phyloP scores from a whole-genome alignment of 2,329 filamentous ascomycete genomes.

The Curvularia eragrostidis region DNA sequence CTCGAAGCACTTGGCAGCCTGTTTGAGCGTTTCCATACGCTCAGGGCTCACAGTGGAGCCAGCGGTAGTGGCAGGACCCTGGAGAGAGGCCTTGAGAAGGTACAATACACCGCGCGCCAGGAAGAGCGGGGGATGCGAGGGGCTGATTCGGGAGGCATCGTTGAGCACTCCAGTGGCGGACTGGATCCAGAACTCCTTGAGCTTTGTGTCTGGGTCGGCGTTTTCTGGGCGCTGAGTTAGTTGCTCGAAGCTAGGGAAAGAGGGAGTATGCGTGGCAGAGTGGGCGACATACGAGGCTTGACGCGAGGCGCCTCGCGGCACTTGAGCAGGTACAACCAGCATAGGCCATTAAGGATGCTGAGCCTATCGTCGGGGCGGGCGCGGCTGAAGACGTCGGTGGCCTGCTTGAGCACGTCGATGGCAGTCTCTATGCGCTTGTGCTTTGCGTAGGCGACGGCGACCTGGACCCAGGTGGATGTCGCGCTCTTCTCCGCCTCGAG shows the following conservation, averaged over 20 bases:
- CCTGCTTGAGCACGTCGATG: slow-evolving; percentile 73
- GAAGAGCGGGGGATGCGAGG: slow-evolving; percentile 88
- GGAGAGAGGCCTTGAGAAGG: slow-evolving; percentile 84
- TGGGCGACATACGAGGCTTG: slow-evolving; percentile 56
- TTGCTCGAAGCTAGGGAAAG: neutral
- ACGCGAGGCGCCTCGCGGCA: slow-evolving; percentile 79
- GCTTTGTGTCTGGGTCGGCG: slow-evolving; percentile 76
- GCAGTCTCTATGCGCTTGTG: slow-evolving; percentile 90
- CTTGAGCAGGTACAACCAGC: slow-evolving; percentile 91
- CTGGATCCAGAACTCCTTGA: slow-evolving; percentile 92
- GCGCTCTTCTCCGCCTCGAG: slow-evolving; percentile 93
- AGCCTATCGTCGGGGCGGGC: slow-evolving; percentile 80
- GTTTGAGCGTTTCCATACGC: slow-evolving; percentile 77
- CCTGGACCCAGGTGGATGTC: slow-evolving; percentile 97
- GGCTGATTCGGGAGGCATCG: slow-evolving; percentile 93
- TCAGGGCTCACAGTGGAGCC: slow-evolving; percentile 73
- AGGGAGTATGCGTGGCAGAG: neutral
- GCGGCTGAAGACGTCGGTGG: slow-evolving; percentile 73
- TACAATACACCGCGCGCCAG: slow-evolving; percentile 89
- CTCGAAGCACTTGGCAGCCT: slow-evolving; percentile 91
- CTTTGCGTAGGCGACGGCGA: slow-evolving; percentile 94
- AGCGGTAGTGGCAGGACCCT: slow-evolving; percentile 73
- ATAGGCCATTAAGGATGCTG: slow-evolving; percentile 81
- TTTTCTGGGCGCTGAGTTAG: slow-evolving; percentile 12
- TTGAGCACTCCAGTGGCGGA: slow-evolving; percentile 90